A percentile compares a stretch with the other conserved stretches of the same genome.
Conservation (phyloP, 805 yeast species). For the Zygotorulaspora chibaensis region DNA sequence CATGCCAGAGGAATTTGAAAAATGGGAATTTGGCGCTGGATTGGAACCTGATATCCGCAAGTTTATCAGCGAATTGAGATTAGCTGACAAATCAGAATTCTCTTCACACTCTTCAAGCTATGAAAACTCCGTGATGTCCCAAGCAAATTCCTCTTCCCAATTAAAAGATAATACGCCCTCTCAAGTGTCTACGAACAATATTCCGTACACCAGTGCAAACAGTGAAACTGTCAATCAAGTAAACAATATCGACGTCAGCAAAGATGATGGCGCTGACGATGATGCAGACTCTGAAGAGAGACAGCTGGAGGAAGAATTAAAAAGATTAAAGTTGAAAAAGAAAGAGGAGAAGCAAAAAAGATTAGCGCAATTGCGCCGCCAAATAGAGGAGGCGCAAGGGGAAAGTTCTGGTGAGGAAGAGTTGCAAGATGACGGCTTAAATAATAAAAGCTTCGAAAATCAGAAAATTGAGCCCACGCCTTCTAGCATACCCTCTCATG, state of each 20-base stretch:
- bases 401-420: slow-evolving; percentile 36
- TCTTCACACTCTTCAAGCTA: too few relatives aligned
- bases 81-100: neutral
- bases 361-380: slow-evolving; percentile 51
- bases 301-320: slow-evolving; percentile 37
- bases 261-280: slow-evolving; percentile 28
- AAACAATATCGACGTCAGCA: neutral
- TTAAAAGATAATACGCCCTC: too few relatives aligned
- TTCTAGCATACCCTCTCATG: neutral
- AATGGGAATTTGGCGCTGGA: slow-evolving; percentile 82
- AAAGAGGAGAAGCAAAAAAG: slow-evolving; percentile 56
- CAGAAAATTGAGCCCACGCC: neutral
- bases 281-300: slow-evolving; percentile 45
- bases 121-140: too few relatives aligned
- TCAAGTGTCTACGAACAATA: neutral
- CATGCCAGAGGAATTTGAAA: slow-evolving; percentile 51
- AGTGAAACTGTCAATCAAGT: neutral
- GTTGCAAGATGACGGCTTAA: too few relatives aligned
- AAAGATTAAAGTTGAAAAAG: slow-evolving; percentile 44
- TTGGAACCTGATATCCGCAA: slow-evolving; percentile 61
- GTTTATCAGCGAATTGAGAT: slow-evolving; percentile 53
- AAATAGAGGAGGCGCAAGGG: slow-evolving; percentile 51
- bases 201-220: neutral
- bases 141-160: too few relatives aligned
- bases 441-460: neutral